phyloP scores from a whole-genome alignment of 2,329 filamentous ascomycete genomes.

The Neonectria magnoliae region DNA sequence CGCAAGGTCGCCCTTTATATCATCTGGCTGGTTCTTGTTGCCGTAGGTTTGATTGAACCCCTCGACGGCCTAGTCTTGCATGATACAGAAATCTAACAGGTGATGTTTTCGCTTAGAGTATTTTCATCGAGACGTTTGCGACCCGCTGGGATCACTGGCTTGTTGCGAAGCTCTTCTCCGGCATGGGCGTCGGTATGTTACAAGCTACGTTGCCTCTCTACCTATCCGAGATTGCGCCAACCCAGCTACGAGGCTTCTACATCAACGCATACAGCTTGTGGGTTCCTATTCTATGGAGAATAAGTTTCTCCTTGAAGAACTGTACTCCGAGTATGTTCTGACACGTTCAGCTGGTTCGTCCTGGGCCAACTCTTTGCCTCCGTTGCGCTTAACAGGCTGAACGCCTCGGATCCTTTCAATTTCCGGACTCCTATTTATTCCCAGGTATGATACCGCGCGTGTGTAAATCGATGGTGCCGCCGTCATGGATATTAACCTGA shows the following conservation, averaged over 20 bases:
- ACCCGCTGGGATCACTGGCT: conserved; percentile 28
- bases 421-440: conserved; percentile 28
- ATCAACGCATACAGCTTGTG: conserved; percentile 29
- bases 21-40: conserved; percentile 22
- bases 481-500: background rate
- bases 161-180: conserved; percentile 28
- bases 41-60: conserved; percentile 2
- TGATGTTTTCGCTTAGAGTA: conserved; percentile 5
- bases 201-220: conserved; percentile 30
- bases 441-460: conserved; percentile 1
- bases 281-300: background rate
- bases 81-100: no score
- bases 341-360: conserved; percentile 23
- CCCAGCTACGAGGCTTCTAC: conserved; percentile 27
- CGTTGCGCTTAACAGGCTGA: conserved; percentile 26
- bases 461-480: fast-evolving
- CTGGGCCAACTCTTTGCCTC: conserved; percentile 28
- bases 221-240: conserved; percentile 28
- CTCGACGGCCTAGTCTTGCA: no score
- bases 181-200: conserved; percentile 29
- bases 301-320: no score
- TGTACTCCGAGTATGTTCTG: background rate
- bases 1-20: conserved; percentile 25
- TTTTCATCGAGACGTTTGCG: conserved; percentile 27
- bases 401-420: conserved; percentile 20